Evolutionary conservation across 2,329 filamentous ascomycete genomes (phyloP).

Genomic region (Verticillium nubilum): DNA sequence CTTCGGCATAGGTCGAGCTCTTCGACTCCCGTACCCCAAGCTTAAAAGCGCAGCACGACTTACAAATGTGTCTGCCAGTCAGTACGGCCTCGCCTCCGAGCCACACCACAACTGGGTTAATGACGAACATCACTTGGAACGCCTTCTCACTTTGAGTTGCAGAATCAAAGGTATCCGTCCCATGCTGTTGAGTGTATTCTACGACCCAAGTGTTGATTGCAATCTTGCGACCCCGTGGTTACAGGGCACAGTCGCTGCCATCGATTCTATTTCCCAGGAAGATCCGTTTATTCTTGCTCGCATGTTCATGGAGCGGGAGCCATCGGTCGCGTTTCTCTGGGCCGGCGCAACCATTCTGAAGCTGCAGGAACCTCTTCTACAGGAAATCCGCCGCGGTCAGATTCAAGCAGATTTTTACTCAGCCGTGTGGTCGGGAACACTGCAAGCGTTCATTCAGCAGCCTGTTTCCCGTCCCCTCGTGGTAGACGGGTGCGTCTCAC

Average conservation of each 20-base stretch:
- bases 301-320: conserved; percentile 19
- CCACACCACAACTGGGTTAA: not conserved
- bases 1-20: not conserved
- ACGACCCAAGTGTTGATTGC: conserved; percentile 19
- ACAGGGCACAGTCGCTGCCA: conserved; percentile 18
- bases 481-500: conserved; percentile 10
- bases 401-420: conserved; percentile 19
- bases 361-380: conserved; percentile 12
- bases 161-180: conserved; percentile 15
- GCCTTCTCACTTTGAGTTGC: conserved; percentile 19
- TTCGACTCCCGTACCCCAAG: not conserved
- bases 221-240: conserved; percentile 23
- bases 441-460: conserved; percentile 20
- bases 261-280: conserved; percentile 12
- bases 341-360: conserved; percentile 17
- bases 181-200: conserved; percentile 21
- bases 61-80: not conserved
- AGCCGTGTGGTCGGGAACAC: conserved; percentile 20
- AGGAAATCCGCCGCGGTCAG: conserved; percentile 15
- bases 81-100: not conserved
- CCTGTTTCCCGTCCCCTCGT: conserved; percentile 9
- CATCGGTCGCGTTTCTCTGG: conserved; percentile 19
- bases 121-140: conserved; percentile 7
- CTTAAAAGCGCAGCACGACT: not conserved
- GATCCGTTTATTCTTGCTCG: conserved; percentile 13